phyloP scores from a whole-genome alignment of 164 flowering plant species.

The Liriodendron chinense region DNA sequence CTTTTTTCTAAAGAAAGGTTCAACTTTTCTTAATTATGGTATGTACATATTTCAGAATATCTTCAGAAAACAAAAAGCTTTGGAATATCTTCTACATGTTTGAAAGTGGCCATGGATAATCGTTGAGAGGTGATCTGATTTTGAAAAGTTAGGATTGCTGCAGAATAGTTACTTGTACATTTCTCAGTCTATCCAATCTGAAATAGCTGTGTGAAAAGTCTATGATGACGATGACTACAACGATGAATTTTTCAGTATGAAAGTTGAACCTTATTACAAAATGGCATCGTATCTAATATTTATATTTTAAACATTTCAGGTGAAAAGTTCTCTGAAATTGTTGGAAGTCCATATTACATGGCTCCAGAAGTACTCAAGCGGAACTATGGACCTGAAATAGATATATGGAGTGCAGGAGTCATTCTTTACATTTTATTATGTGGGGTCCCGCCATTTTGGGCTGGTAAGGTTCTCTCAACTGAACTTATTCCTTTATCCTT shows the following conservation, averaged over 20 bases:
- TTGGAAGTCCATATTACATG: conserved; percentile 97
- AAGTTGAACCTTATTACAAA: no score
- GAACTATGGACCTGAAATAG: conserved; percentile 58
- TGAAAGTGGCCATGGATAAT: background rate
- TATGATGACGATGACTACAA: no score
- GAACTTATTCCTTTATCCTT: background rate
- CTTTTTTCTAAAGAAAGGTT: no score
- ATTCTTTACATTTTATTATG: conserved; percentile 59
- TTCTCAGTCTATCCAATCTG: no score
- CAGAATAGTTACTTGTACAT: no score
- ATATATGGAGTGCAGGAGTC: conserved; percentile 98
- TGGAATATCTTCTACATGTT: background rate
- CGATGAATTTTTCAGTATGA: no score
- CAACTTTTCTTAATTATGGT: no score
- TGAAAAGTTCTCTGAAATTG: conserved; percentile 89
- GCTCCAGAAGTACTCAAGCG: conserved; percentile 49
- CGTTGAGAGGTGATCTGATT: background rate
- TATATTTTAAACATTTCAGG: conserved; percentile 33
- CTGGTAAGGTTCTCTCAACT: conserved; percentile 46
- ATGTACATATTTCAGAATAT: no score
- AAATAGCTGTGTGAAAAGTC: no score
- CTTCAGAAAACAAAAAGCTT: no score
- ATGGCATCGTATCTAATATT: background rate
- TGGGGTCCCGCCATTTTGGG: conserved; percentile 99
- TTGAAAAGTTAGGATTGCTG: no score